phyloP scores from a whole-genome alignment of 495 filamentous ascomycete species.

The Parathielavia appendiculata region DNA sequence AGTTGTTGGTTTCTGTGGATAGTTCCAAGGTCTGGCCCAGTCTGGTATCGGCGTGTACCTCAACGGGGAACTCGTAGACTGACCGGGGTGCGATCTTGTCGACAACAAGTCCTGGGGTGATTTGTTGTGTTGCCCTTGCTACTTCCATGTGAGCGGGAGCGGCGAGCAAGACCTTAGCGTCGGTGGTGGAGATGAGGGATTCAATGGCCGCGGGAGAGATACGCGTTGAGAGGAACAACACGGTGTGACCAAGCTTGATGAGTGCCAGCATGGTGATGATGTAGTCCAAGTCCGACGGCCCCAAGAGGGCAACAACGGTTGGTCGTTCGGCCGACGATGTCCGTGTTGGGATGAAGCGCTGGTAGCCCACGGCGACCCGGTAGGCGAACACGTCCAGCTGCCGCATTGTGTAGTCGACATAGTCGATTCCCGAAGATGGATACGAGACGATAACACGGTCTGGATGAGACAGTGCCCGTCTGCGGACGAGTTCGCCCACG shows the following conservation, averaged over 20 bases:
- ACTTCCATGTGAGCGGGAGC: not conserved
- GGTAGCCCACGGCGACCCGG: not conserved
- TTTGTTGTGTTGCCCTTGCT: not conserved
- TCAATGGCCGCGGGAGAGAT: not conserved
- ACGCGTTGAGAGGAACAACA: not conserved
- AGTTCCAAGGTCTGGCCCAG: not conserved
- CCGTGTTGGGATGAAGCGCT: not conserved
- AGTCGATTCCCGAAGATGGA: not conserved
- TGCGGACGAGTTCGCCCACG: not conserved
- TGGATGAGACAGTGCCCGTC: not conserved
- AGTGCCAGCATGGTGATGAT: not conserved
- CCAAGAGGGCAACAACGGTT: not conserved
- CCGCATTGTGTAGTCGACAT: slow-evolving; percentile 3
- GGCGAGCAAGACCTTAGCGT: not conserved
- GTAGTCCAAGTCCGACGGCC: not conserved
- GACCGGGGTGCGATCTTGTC: not conserved
- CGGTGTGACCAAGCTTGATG: not conserved
- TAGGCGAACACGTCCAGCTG: not conserved
- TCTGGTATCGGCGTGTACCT: not conserved
- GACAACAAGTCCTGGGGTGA: not conserved
- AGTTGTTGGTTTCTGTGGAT: not conserved
- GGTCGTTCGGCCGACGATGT: not conserved
- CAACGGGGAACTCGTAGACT: not conserved
- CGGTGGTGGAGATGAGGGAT: not conserved
- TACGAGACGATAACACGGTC: not conserved